Evolutionary conservation across 1,284 basidiomycete species (phyloP), one percentile per base, ranked within the genome.

Genomic region (Leccinum discolor): DNA sequence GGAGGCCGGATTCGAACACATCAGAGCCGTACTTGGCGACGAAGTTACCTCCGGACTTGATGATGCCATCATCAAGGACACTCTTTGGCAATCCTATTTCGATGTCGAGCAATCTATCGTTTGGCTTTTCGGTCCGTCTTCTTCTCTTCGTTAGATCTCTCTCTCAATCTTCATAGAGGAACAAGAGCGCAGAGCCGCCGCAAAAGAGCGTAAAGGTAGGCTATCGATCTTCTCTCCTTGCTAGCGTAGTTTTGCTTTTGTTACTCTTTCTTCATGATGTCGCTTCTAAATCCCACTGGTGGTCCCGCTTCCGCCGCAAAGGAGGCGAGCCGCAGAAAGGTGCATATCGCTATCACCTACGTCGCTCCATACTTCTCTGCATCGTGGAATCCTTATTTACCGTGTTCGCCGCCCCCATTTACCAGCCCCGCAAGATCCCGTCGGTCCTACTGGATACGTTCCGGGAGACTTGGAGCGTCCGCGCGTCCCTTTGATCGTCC

Each of bases 21-120:
- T 95, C 18, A 84, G 89, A 65, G 79, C 82, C 14, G 77, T 91
- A 16, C 77, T 98, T 50, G 94, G 94, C 23, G 81, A 87, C 67
- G 83, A 89, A 74, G 84, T 83, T 7, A 73, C 80, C 54, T 90
- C 89, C 40, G 89, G 88, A 16, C 80, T 97, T 60, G 82, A 90
- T 44, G 93, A 97, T 75, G 78, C 80, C 50, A 84, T 87, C 61
- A 92, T 99, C 76, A 88, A 87, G 73, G 92, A 96, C 70, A 84
- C 87, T 1, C 82, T 99, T 57, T 99, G 95, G 92, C 90, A 99
- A 71, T 88, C 84, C 71, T 94, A 93, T 79, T 99, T 98, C 73
- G 90, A 98, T 73, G 85, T 93, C 18, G 88, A 94, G 52, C 85
- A 90, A 73, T 89, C 93, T 6, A 80, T 96, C 14, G 79, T 87